Evolutionary conservation across 1,139 yeast genomes (phyloP), one percentile per base, ranked within the genome.

Genomic region (Debaryomycetaceae sp.): DNA sequence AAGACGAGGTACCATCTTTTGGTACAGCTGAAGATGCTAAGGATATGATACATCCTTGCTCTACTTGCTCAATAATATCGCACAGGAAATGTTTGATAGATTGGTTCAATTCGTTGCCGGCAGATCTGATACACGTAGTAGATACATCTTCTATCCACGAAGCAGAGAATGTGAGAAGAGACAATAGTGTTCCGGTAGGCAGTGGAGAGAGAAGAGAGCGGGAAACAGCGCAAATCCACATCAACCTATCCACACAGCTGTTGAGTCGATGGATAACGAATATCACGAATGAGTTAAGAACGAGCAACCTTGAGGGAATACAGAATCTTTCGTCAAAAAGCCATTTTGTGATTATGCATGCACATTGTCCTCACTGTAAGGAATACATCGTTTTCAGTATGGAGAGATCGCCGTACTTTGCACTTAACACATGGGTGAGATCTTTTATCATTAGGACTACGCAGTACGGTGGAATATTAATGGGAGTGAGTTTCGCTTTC

Each of bases 301-400:
- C 35, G 7, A 40, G 19, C 13, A 36, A 22, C 4, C 26, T 22
- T 22, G 35, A 26, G 9, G 38, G 38, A 8, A 35, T 36, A 30
- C 30, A 39, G 30, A 8, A n/a, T 16, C 14, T 19, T 8, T 6
- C 30, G 17, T 34, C 37, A 13, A 15, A 24, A 9, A 24, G 28
- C 17, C 18, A 30, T 17, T 32, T 49, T 5, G 56, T 59, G 14
- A 51, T 58, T 18, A 46, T 66, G 4, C 42, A 65, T 26, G 68
- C 70, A 3, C 56, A 64, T 3, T 72, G 78, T 46, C 77, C 77
- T 2, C 78, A 72, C 47, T 72, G 78, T 47, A 69, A 69, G 45
- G 56, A 59, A 33, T 60, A 63, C 31, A 66, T 72, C 30, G 51
- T 60, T 8, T 69, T 72, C 46, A 50, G 60, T 18, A 60, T 70